phyloP scores from a whole-genome alignment of 805 yeast species.

The Isabelozyma rhagii region DNA sequence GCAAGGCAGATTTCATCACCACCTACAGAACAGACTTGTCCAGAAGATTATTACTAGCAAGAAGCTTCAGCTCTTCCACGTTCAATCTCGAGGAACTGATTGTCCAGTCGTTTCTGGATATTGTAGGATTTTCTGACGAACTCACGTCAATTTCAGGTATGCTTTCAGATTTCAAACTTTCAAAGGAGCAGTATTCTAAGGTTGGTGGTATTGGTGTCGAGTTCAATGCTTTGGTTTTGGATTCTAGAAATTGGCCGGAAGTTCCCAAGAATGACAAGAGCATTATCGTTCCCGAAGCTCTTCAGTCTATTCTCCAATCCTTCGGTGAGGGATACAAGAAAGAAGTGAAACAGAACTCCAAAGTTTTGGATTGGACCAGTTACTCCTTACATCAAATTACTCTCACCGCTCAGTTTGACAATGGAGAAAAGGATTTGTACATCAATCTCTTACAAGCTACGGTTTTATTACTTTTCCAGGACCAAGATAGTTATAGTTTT shows the following conservation, averaged over 20 bases:
- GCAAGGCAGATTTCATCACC: conserved; percentile 29
- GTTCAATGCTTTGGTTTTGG: conserved; percentile 31
- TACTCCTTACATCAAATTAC: conserved; percentile 40
- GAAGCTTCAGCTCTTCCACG: conserved; percentile 2
- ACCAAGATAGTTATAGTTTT: conserved; percentile 14
- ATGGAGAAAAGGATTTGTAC: conserved; percentile 27
- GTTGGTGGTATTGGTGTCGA: conserved; percentile 7
- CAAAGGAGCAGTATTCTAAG: conserved; percentile 12
- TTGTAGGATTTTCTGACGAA: conserved; percentile 32
- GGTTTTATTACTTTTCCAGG: conserved; percentile 36
- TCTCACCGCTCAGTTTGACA: conserved; percentile 27
- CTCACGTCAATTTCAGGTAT: conserved; percentile 24
- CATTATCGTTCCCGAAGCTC: conserved; percentile 20
- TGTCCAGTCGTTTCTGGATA: conserved; percentile 16
- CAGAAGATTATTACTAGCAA: conserved; percentile 28
- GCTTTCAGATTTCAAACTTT: conserved; percentile 29
- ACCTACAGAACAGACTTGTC: conserved; percentile 35
- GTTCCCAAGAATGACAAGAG: conserved; percentile 22
- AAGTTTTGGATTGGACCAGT: conserved; percentile 39
- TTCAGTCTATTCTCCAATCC: conserved; percentile 13
- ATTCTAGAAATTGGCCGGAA: conserved; percentile 39
- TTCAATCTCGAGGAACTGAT: not conserved
- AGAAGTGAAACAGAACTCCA: conserved; percentile 17
- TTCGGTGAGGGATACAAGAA: conserved; percentile 18
- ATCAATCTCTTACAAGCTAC: conserved; percentile 46